Evolutionary conservation across 176 grass and related monocot species (phyloP), one percentile per base, ranked within the genome.

Genomic region (Triticum dicoccoides): DNA sequence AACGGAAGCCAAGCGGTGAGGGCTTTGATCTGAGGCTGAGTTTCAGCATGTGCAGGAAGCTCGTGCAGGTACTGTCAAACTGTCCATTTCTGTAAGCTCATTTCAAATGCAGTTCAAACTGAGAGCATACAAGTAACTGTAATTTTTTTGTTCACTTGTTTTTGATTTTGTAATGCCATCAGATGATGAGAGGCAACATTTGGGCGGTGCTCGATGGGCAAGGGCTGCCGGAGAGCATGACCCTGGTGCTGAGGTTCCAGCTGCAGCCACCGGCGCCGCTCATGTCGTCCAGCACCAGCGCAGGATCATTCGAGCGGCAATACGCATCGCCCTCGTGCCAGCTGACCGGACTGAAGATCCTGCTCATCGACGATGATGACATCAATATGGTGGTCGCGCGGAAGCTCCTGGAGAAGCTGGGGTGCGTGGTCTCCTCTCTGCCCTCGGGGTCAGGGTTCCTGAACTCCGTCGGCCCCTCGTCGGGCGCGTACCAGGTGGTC

Each of bases 141-240:
- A 18, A 51, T 0, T 0, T 49, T 38, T 37, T 32, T 5, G 24
- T 54, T 18, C 51, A 54, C 51, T 29, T 35, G 9, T 25, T 72
- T 14, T 86, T 65, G 9, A 9, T 73, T 64, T 25, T 4, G 32
- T 88, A 18, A 25, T 41, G 51, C 72, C 3, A 20, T 75, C 87
- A 99, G 97, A 86, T 91, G 90, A 96, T 99, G 97, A 91, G 82
- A 85, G 97, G 97, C 11, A 93, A 99, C 52, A 99, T 99, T 69
- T 94, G 85, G 88, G 89, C 92, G 61, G 27, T 89, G 89, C 91
- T 93, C 23, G 87, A 90, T 0, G 73, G 84, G 4, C 86, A 93
- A 56, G 94, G 92, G 11, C 76, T 89, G 0, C 91, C 88, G 0
- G 87, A 94, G 88, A 96, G 92, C 82, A 90, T 96, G 89, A 91